A percentile compares a stretch with the other conserved stretches of the same genome.
Evolutionary conservation across 2,329 filamentous ascomycete genomes (phyloP).

Genomic region (Aureobasidium melanogenum): DNA sequence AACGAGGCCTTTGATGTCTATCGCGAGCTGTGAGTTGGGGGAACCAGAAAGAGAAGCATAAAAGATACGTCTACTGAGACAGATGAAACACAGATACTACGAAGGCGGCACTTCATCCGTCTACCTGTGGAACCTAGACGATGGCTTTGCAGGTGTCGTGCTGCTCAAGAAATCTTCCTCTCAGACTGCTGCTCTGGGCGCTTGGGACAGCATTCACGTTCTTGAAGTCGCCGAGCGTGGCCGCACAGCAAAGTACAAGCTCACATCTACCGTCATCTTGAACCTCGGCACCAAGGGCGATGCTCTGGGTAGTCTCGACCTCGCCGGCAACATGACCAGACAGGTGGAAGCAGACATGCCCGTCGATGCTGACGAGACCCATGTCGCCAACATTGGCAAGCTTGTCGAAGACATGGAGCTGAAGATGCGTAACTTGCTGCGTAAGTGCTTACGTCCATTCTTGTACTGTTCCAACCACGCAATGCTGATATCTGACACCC

Average conservation of each 20-base stretch:
- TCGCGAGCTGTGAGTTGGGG: conserved; percentile 59
- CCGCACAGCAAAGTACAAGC: conserved; percentile 89
- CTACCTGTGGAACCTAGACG: conserved; percentile 97
- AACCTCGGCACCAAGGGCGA: conserved; percentile 64
- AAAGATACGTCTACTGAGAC: not conserved
- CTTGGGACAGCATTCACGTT: conserved; percentile 98
- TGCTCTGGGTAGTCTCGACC: conserved; percentile 73
- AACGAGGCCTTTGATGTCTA: conserved; percentile 98
- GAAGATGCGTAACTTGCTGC: conserved; percentile 95
- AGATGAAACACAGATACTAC: conserved; percentile 54
- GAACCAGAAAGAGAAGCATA: not conserved
- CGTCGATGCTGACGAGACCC: conserved; percentile 45
- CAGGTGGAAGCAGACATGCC: conserved; percentile 89
- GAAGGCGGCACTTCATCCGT: conserved; percentile 93
- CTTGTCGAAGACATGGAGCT: conserved; percentile 99
- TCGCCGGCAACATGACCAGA: conserved; percentile 95
- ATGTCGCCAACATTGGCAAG: conserved; percentile 89
- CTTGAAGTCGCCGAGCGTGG: conserved; percentile 78
- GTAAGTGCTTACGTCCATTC: conserved; percentile 27
- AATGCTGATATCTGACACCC: not conserved
- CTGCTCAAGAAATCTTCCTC: conserved; percentile 69
- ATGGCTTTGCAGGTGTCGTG: conserved; percentile 94
- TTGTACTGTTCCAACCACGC: not conserved
- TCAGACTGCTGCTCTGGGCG: conserved; percentile 50
- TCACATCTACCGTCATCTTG: conserved; percentile 93